Conservation (phyloP, 116 monocot genomes). For the Cymodocea nodosa region DNA sequence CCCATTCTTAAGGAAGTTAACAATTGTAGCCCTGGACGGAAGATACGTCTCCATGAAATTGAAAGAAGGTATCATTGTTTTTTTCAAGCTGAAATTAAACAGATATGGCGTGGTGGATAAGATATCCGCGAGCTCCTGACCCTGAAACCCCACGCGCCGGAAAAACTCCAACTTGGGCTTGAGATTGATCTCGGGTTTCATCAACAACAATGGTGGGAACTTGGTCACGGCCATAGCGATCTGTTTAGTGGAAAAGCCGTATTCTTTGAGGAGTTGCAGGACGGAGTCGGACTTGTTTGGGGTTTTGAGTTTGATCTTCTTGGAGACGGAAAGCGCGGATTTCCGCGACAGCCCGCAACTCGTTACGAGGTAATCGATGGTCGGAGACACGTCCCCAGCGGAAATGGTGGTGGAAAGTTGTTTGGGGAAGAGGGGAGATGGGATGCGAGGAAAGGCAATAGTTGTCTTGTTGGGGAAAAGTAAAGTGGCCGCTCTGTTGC, state of each 20-base stretch:
- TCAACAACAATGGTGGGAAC: conserved; percentile 15
- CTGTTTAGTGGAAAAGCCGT: conserved; percentile 23
- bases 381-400: neutral
- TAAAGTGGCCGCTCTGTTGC: neutral
- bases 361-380: conserved; percentile 17
- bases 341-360: conserved; percentile 26
- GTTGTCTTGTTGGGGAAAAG: neutral
- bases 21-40: neutral
- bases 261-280: conserved; percentile 23
- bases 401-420: neutral
- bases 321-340: conserved; percentile 14
- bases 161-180: conserved; percentile 43
- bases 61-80: conserved; percentile 9
- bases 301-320: conserved; percentile 17
- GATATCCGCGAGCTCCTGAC: conserved; percentile 12
- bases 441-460: neutral
- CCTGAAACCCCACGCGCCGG: conserved; percentile 17
- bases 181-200: conserved; percentile 20
- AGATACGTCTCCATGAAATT: conserved; percentile 5
- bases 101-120: conserved; percentile 5
- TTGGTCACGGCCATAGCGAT: conserved; percentile 18
- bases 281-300: conserved; percentile 18
- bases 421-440: neutral
- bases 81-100: conserved; percentile 7
- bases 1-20: neutral